Percentiles rank a stretch among this genome's conserved stretches.
Conservation (phyloP, 2,329 filamentous ascomycete species). For the Aureobasidium namibiae region DNA sequence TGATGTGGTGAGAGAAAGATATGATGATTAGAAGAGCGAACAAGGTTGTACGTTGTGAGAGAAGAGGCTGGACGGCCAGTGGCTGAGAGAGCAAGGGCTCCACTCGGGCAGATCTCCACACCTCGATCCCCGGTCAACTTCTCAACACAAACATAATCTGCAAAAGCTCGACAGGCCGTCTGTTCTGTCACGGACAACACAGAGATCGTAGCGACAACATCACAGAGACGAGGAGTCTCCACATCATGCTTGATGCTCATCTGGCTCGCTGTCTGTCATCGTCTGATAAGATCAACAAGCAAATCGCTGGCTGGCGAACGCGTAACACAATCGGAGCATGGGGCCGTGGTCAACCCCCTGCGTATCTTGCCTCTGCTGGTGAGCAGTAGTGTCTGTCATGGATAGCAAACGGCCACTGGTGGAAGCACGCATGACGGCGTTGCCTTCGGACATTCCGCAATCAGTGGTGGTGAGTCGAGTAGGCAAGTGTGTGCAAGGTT, state of each 20-base stretch:
- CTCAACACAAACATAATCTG: neutral
- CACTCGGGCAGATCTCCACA: neutral
- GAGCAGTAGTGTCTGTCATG: neutral
- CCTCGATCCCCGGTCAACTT: neutral
- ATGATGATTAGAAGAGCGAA: neutral
- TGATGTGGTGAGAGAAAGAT: neutral
- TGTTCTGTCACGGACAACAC: neutral
- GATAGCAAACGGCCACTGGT: neutral
- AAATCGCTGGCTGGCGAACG: conserved; percentile 4
- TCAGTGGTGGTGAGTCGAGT: neutral
- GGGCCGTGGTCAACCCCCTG: conserved; percentile 2
- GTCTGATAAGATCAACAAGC: neutral
- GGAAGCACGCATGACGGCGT: neutral
- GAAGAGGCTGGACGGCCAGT: neutral
- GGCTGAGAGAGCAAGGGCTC: neutral
- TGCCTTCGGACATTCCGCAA: neutral
- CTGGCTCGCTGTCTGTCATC: neutral
- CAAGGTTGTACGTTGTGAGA: neutral
- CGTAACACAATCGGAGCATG: conserved; percentile 8
- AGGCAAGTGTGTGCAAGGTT: neutral
- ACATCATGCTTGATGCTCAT: neutral
- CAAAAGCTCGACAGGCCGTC: neutral
- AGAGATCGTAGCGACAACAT: neutral
- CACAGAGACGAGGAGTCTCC: neutral
- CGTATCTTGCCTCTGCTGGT: neutral